Conservation (phyloP, 2,329 filamentous ascomycete species). For the Colletotrichum graminicola region DNA sequence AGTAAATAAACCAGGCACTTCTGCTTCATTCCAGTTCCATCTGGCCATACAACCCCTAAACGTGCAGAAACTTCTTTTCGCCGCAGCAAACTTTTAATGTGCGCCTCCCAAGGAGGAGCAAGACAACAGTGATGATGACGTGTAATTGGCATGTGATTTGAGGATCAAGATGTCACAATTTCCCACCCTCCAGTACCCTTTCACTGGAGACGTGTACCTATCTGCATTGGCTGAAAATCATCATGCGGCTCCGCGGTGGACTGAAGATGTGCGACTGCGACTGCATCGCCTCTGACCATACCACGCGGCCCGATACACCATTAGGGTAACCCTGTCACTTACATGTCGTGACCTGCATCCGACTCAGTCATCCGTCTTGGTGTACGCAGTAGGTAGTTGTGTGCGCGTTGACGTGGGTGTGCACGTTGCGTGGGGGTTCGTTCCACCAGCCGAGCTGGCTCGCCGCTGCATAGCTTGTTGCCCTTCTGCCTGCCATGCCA, state of each 20-base stretch:
- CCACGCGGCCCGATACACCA: background rate
- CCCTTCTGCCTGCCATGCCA: slow-evolving; percentile 3
- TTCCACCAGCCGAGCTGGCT: slow-evolving; percentile 16
- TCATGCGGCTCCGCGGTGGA: slow-evolving; percentile 37
- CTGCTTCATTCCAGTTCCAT: background rate
- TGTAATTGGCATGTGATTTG: slow-evolving; percentile 34
- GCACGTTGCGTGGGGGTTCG: slow-evolving; percentile 33
- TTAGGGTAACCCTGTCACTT: slow-evolving; percentile 7
- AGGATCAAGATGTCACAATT: slow-evolving; percentile 27
- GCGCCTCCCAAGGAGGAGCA: slow-evolving; percentile 12
- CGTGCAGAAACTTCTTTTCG: background rate
- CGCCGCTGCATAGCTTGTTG: background rate
- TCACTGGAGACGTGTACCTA: slow-evolving; percentile 15
- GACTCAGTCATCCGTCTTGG: background rate
- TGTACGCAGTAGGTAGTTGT: too few relatives aligned
- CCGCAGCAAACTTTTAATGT: slow-evolving; percentile 9
- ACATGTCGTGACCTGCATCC: background rate
- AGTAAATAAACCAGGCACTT: background rate
- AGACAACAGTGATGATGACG: slow-evolving; percentile 37
- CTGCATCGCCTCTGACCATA: slow-evolving; percentile 1
- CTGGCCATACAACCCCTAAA: background rate
- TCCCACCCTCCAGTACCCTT: slow-evolving; percentile 4
- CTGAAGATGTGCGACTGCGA: background rate
- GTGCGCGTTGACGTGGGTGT: background rate
- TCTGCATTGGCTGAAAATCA: slow-evolving; percentile 11